Evolutionary conservation across 2,329 filamentous ascomycete species (phyloP).

Genomic region (Aureobasidium namibiae): DNA sequence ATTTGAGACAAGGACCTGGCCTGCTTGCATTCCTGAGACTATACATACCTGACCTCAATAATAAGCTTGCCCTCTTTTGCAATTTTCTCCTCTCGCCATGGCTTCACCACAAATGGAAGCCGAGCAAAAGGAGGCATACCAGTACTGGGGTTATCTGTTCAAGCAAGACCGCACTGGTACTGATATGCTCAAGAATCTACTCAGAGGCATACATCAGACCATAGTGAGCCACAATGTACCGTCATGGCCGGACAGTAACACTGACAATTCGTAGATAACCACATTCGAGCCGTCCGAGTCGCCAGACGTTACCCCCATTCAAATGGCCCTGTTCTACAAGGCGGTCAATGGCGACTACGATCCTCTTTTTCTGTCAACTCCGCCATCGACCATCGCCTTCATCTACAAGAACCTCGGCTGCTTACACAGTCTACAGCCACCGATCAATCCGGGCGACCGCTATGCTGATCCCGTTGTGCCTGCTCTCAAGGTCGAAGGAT

Average conservation of each 20-base stretch:
- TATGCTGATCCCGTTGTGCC: constrained; percentile 72
- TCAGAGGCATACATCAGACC: constrained; percentile 38
- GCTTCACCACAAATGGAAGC: constrained; percentile 11
- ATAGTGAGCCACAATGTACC: constrained; percentile 29
- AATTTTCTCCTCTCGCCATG: background rate
- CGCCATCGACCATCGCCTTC: constrained; percentile 69
- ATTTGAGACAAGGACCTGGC: background rate
- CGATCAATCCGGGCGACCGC: constrained; percentile 46
- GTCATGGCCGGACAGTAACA: background rate
- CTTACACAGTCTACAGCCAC: constrained; percentile 73
- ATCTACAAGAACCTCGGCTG: constrained; percentile 90
- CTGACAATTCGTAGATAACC: background rate
- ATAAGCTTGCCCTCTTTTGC: background rate
- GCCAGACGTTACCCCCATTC: constrained; percentile 39
- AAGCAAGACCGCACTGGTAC: constrained; percentile 44
- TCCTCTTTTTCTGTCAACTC: constrained; percentile 67
- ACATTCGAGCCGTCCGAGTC: constrained; percentile 35
- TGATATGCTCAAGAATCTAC: constrained; percentile 36
- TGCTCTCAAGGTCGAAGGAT: constrained; percentile 73
- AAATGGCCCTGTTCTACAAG: constrained; percentile 43
- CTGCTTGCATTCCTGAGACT: background rate
- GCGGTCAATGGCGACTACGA: constrained; percentile 40
- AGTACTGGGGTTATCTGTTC: constrained; percentile 45
- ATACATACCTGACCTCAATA: background rate
- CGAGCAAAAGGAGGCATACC: constrained; percentile 34